phyloP scores from a whole-genome alignment of 1,284 basidiomycete species.

The Pterulicium gracile region DNA sequence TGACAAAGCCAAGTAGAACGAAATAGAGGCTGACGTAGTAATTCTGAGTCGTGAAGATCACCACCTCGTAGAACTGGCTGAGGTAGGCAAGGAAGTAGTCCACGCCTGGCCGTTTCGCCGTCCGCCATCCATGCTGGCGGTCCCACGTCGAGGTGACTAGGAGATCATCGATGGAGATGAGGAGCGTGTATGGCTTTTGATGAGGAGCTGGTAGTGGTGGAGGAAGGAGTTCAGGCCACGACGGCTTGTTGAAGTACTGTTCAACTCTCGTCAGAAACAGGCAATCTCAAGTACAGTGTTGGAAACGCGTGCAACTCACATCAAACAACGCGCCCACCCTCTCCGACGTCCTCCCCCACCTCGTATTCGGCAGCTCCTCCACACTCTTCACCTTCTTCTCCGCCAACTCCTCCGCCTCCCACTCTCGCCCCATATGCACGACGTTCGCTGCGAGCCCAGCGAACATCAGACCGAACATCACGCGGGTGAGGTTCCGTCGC shows the following conservation, averaged over 20 bases:
- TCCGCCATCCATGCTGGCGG: constrained; percentile 84
- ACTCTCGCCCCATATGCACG: constrained; percentile 49
- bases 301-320: constrained; percentile 26
- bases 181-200: constrained; percentile 85
- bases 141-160: constrained; percentile 91
- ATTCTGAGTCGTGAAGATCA: constrained; percentile 90
- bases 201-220: constrained; percentile 78
- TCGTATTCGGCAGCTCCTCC: constrained; percentile 12
- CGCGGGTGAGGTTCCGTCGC: constrained; percentile 42
- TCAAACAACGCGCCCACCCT: constrained; percentile 55
- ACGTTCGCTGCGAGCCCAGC: constrained; percentile 33
- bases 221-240: constrained; percentile 87
- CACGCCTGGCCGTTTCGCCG: constrained; percentile 89
- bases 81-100: constrained; percentile 98
- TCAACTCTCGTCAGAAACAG: constrained; percentile 5
- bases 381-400: constrained; percentile 42
- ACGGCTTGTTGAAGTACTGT: constrained; percentile 86
- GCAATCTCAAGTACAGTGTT: constrained; percentile 3
- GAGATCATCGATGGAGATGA: constrained; percentile 89
- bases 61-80: constrained; percentile 96
- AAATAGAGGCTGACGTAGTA: constrained; percentile 55
- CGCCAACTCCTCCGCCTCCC: constrained; percentile 45
- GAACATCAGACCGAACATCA: constrained; percentile 42
- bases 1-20: constrained; percentile 1
- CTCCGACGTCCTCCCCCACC: constrained; percentile 49